A percentile compares a stretch with the other conserved stretches of the same genome.
Conservation (phyloP, 306 rosid genomes). For the Cucurbita argyrosperma region DNA sequence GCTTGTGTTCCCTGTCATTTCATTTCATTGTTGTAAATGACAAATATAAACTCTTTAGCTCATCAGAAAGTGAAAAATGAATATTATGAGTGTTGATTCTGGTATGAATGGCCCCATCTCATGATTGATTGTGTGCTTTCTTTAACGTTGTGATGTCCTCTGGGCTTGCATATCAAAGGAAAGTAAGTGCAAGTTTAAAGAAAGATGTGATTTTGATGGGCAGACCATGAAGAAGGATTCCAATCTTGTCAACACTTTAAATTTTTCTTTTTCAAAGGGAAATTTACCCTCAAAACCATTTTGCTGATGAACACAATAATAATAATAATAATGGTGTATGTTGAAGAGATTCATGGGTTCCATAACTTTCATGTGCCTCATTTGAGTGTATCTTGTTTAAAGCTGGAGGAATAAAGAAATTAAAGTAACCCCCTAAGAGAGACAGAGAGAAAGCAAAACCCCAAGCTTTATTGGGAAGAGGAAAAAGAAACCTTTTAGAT, state of each 20-base stretch:
- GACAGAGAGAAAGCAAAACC: slow-evolving; percentile 1
- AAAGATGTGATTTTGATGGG: not conserved
- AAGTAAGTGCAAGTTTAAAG: slow-evolving; percentile 1
- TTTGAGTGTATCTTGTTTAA: slow-evolving; percentile 10
- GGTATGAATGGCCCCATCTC: not conserved
- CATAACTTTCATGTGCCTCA: not conserved
- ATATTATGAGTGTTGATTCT: not conserved
- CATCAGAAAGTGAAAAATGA: not conserved
- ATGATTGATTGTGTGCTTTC: not conserved
- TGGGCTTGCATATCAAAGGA: not conserved
- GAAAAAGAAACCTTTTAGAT: not conserved
- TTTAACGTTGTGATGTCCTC: not conserved
- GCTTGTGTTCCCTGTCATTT: not conserved
- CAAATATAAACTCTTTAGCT: not conserved
- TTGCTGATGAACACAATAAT: not conserved
- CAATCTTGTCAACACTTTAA: not conserved
- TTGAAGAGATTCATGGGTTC: slow-evolving; percentile 3
- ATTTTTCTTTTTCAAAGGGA: not conserved
- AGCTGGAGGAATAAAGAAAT: slow-evolving; percentile 2
- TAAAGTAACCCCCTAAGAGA: not conserved
- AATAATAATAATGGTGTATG: not conserved
- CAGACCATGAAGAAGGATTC: not conserved
- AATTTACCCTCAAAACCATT: not conserved
- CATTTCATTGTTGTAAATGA: slow-evolving; percentile 11
- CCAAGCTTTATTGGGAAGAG: slow-evolving; percentile 12